Percentiles rank a stretch among this genome's conserved stretches.
Evolutionary conservation across 495 filamentous ascomycete genomes (phyloP).

Genomic region (Daldinia childiae): DNA sequence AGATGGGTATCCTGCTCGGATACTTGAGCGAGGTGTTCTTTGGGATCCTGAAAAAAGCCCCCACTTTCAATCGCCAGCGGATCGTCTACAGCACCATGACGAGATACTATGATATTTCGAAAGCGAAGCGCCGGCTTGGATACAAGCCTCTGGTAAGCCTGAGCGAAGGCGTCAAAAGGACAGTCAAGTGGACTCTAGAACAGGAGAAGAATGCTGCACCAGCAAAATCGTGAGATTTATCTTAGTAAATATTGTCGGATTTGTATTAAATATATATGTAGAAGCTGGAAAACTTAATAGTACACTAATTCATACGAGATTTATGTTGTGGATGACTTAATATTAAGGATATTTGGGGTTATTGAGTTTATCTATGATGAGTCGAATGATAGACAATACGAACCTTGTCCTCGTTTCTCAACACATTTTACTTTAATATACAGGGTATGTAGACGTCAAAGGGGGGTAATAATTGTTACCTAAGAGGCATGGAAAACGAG

Average conservation of each 20-base stretch:
- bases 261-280: not conserved
- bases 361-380: too few relatives aligned
- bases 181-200: constrained; percentile 73
- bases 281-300: constrained; percentile 5
- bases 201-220: constrained; percentile 51
- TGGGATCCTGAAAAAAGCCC: constrained; percentile 73
- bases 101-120: constrained; percentile 84
- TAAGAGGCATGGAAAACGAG: not conserved
- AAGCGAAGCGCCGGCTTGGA: constrained; percentile 80
- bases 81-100: constrained; percentile 85
- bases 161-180: constrained; percentile 76
- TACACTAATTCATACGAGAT: constrained; percentile 14
- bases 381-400: too few relatives aligned
- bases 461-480: too few relatives aligned
- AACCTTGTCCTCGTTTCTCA: too few relatives aligned
- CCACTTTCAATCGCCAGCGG: constrained; percentile 76
- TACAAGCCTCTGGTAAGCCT: constrained; percentile 79
- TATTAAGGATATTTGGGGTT: too few relatives aligned
- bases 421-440: too few relatives aligned
- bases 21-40: constrained; percentile 73
- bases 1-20: constrained; percentile 71
- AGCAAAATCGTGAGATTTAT: constrained; percentile 25
- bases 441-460: too few relatives aligned
- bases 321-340: not conserved
- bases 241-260: not conserved